Conservation (phyloP, 148 eudicot species). For the Vaccinium darrowii region DNA sequence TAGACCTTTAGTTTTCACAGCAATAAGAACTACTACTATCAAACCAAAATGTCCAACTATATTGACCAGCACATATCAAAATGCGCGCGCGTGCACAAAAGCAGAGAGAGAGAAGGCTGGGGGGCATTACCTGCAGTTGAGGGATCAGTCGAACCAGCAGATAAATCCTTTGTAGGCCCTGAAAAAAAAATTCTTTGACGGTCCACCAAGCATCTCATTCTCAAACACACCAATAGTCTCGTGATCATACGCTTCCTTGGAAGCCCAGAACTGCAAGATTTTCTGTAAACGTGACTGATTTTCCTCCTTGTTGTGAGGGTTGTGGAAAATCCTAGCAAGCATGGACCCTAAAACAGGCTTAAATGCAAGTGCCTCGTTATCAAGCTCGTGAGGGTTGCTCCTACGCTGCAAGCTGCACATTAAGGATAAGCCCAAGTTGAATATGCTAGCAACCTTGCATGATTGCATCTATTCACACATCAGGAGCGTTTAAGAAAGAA, state of each 20-base stretch:
- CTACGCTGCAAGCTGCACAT: constrained; percentile 89
- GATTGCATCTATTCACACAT: background rate
- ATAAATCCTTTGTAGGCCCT: constrained; percentile 50
- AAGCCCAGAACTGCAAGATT: constrained; percentile 92
- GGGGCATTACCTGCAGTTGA: constrained; percentile 37
- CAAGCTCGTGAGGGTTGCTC: constrained; percentile 72
- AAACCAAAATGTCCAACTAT: background rate
- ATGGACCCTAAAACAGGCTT: constrained; percentile 88
- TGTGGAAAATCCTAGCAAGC: constrained; percentile 89
- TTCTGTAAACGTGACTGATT: constrained; percentile 89
- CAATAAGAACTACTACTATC: background rate
- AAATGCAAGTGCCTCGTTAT: constrained; percentile 96
- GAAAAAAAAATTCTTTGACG: constrained; percentile 45
- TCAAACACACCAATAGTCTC: constrained; percentile 74
- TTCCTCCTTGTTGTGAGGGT: constrained; percentile 87
- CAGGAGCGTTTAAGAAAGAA: background rate
- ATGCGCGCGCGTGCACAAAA: too few relatives aligned
- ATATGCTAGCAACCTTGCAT: background rate
- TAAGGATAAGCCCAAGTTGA: constrained; percentile 17
- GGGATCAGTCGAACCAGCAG: constrained; percentile 47
- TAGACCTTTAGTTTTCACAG: background rate
- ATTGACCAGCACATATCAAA: background rate
- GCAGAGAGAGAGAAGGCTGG: background rate
- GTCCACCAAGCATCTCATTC: constrained; percentile 82
- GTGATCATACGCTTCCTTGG: constrained; percentile 93